These are phyloP conservation scores for Macroventuria anomochaeta DNA, from an alignment of 2,329 filamentous ascomycete genomes.

Conservation along the genomic window DNA sequence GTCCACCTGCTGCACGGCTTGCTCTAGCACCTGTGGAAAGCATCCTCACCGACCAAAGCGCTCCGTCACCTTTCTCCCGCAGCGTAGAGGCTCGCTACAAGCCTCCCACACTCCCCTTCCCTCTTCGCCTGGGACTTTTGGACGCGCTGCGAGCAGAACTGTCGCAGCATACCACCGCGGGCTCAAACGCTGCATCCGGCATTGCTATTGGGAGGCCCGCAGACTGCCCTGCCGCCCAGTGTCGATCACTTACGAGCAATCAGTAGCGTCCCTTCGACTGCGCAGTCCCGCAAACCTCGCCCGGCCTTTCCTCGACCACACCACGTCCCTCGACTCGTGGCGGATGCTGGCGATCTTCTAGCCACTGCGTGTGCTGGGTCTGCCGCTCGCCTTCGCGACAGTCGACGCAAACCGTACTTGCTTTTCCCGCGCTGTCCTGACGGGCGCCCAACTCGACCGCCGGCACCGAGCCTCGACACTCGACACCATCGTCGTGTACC, in stretches of 20 bases:
- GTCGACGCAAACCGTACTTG: constrained; percentile 8
- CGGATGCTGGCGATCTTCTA: constrained; percentile 9
- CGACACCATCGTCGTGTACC: background rate
- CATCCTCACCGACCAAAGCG: constrained; percentile 12
- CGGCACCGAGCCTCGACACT: constrained; percentile 7
- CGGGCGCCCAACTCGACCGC: constrained; percentile 14
- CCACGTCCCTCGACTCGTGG: background rate
- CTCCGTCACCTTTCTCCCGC: constrained; percentile 4
- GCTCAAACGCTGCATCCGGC: constrained; percentile 15
- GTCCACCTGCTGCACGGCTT: constrained; percentile 7
- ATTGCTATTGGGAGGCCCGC: background rate
- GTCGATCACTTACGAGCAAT: constrained; percentile 16
- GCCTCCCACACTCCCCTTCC: background rate
- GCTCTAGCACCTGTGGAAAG: constrained; percentile 2
- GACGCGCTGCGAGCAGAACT: constrained; percentile 9
- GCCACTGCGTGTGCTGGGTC: constrained; percentile 11
- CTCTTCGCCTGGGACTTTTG: background rate
- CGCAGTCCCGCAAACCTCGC: constrained; percentile 6
- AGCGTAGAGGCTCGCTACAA: constrained; percentile 11
- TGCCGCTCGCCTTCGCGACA: constrained; percentile 11
- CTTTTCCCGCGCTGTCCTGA: constrained; percentile 10
- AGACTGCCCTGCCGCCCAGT: constrained; percentile 11
- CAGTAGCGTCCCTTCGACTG: constrained; percentile 10
- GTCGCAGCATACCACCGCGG: constrained; percentile 1
- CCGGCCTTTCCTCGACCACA: background rate